These are phyloP conservation scores for Hordeum vulgare DNA, from an alignment of 176 grass and related monocot genomes.

Conservation along the genomic window MorexV3_pseudomolecules_assembly NC_058521.1:597532300-597532799, in stretches of 20 bases:
- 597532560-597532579: constrained; percentile 35
- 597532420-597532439: neutral
- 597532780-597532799: constrained; percentile 72
- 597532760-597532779: constrained; percentile 66
- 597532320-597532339: constrained; percentile 80
- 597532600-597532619: constrained; percentile 71
- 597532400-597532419: neutral
- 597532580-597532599: constrained; percentile 69
- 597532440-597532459: neutral
- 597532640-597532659: constrained; percentile 64
- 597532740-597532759: neutral
- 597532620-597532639: constrained; percentile 79
- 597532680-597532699: constrained; percentile 8
- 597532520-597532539: neutral
- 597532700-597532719: neutral
- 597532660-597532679: constrained; percentile 41
- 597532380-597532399: neutral
- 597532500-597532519: neutral
- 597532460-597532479: neutral
- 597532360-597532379: constrained; percentile 46
- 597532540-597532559: neutral
- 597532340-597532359: constrained; percentile 80
- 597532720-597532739: constrained; percentile 3
- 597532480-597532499: neutral
- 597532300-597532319: constrained; percentile 66